Conservation (phyloP, 768 basidiomycete species). For the Pleurotus cornucopiae region DNA sequence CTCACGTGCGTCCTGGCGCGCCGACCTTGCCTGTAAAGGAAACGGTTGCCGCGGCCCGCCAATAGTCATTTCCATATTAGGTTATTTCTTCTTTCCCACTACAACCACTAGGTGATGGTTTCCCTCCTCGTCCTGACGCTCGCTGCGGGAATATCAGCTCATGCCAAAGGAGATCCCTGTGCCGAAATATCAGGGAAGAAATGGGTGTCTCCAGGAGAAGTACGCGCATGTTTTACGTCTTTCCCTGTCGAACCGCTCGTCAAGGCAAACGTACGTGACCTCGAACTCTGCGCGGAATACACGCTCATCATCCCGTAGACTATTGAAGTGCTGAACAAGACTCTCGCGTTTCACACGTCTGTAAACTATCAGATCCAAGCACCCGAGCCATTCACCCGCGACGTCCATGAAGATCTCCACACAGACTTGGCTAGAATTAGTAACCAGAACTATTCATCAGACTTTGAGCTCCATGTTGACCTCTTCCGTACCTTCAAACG, state of each 20-base stretch:
- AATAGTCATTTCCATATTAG: too few relatives aligned
- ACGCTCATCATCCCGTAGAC: constrained; percentile 28
- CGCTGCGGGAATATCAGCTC: background rate
- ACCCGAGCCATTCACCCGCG: constrained; percentile 44
- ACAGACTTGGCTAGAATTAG: constrained; percentile 46
- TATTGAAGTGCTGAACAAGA: constrained; percentile 54
- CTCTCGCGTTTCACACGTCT: constrained; percentile 57
- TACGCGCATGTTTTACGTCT: constrained; percentile 46
- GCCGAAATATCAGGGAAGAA: constrained; percentile 47
- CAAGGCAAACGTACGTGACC: constrained; percentile 43
- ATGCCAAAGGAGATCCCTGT: constrained; percentile 37
- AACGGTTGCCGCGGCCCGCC: too few relatives aligned
- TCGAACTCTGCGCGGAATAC: background rate
- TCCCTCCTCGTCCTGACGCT: background rate
- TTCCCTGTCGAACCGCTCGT: constrained; percentile 41
- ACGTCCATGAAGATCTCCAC: constrained; percentile 55
- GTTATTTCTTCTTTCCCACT: background rate
- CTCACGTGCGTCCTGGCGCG: too few relatives aligned
- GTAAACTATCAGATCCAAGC: constrained; percentile 57
- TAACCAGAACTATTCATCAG: constrained; percentile 37
- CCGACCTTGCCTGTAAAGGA: too few relatives aligned
- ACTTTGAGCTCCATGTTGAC: constrained; percentile 54
- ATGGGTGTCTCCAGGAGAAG: constrained; percentile 51
- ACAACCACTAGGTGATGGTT: background rate
- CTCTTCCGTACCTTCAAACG: constrained; percentile 49